phyloP scores from a whole-genome alignment of 78 protist genomes.

The Pigoraptor vietnamica region DNA sequence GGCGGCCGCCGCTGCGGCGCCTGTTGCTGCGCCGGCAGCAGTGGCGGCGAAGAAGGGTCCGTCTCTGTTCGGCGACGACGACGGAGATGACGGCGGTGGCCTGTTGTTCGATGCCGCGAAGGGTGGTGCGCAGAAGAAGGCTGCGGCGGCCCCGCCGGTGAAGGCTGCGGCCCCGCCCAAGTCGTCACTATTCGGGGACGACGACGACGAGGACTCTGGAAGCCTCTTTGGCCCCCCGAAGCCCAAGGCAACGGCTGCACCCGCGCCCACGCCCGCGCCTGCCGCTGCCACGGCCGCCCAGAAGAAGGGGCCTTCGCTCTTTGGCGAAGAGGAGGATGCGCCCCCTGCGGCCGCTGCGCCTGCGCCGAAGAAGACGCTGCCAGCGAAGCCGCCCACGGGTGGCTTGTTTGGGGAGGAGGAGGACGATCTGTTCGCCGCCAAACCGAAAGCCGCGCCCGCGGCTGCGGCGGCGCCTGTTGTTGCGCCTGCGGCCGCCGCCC shows the following conservation, averaged over 20 bases:
- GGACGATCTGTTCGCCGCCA: no score
- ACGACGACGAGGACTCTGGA: background rate
- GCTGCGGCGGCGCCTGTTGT: no score
- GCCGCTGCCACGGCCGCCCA: no score
- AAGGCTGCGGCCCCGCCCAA: background rate
- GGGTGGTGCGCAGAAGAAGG: background rate
- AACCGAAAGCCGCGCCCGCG: background rate
- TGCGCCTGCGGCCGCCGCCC: background rate
- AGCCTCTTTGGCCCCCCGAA: background rate
- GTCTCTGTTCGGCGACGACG: background rate
- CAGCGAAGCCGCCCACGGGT: no score
- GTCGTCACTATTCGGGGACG: background rate
- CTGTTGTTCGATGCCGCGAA: background rate
- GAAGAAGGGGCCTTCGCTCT: no score
- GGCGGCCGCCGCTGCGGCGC: background rate
- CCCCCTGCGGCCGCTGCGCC: no score
- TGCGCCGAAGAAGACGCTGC: no score
- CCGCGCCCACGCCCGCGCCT: no score
- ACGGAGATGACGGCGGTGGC: background rate
- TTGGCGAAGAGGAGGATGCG: no score
- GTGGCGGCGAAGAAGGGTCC: background rate
- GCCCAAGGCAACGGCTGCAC: background rate
- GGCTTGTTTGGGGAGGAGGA: no score
- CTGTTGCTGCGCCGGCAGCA: background rate
- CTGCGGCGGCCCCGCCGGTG: background rate